Evolutionary conservation across 257 asterid species (phyloP).

Genomic region (Oldenlandia corymbosa): DNA sequence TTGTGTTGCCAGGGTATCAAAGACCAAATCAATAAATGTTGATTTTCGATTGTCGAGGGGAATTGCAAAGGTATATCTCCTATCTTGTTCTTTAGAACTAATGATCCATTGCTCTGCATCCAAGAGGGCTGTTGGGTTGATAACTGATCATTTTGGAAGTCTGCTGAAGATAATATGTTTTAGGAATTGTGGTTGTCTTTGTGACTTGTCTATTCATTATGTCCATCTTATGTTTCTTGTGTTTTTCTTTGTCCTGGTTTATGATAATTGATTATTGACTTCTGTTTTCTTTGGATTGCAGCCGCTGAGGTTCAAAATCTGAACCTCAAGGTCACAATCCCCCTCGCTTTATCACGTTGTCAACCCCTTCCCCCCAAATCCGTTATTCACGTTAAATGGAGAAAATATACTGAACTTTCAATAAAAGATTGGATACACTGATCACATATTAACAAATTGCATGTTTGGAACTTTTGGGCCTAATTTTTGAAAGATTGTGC

Average conservation of each 20-base stretch:
- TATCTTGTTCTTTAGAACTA: constrained; percentile 6
- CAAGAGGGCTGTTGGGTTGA: not conserved
- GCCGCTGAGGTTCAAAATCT: too few species aligned
- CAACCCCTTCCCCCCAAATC: too few species aligned
- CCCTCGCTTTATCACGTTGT: too few species aligned
- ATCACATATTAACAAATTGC: too few species aligned
- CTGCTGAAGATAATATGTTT: not conserved
- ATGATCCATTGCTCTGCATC: not conserved
- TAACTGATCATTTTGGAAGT: not conserved
- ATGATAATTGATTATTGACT: not conserved
- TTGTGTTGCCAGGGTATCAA: constrained; percentile 63
- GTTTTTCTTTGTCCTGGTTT: not conserved
- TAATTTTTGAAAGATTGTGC: too few species aligned
- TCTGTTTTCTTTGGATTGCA: too few species aligned
- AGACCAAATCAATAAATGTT: constrained; percentile 82
- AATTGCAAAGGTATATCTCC: constrained; percentile 73
- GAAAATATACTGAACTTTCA: too few species aligned
- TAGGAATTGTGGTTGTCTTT: not conserved
- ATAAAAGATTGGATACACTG: too few species aligned
- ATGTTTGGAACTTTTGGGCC: too few species aligned
- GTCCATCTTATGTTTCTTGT: not conserved
- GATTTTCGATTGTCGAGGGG: constrained; percentile 97
- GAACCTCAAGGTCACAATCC: too few species aligned
- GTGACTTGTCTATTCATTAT: not conserved
- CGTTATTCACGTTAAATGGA: too few species aligned